phyloP scores from a whole-genome alignment of 106 monocot genomes.

The Dioscorea zingiberensis region DNA sequence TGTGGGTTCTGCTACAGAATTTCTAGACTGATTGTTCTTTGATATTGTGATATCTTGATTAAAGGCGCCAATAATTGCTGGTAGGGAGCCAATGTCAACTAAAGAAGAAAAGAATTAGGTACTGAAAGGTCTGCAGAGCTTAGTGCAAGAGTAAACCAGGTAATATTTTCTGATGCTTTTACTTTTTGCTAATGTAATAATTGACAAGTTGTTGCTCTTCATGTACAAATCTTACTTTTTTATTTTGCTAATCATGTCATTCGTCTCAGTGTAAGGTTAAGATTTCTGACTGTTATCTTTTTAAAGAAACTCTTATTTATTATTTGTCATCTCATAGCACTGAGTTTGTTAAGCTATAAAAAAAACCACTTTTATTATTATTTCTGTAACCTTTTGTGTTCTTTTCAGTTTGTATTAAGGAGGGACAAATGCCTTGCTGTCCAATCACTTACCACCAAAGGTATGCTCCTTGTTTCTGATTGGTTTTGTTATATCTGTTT shows the following conservation, averaged over 20 bases:
- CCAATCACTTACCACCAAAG: conserved; percentile 99
- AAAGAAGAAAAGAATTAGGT: conserved; percentile 71
- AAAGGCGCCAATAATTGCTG: conserved; percentile 76
- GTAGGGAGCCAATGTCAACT: conserved; percentile 82
- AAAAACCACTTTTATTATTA: background rate
- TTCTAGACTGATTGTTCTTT: background rate
- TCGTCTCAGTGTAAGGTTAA: too few species aligned
- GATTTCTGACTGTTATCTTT: too few species aligned
- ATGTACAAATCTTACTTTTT: too few species aligned
- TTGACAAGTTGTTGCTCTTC: too few species aligned
- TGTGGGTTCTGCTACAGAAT: background rate
- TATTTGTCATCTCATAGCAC: too few species aligned
- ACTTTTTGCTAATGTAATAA: too few species aligned
- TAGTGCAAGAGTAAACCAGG: conserved; percentile 97
- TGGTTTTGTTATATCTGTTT: background rate
- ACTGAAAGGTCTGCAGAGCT: conserved; percentile 86
- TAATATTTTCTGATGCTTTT: conserved; percentile 14
- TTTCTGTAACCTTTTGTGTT: background rate
- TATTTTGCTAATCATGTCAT: too few species aligned
- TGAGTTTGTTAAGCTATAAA: too few species aligned
- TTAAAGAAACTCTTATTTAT: too few species aligned
- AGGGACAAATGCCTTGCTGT: conserved; percentile 95
- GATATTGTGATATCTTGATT: conserved; percentile 6
- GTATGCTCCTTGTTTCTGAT: conserved; percentile 26
- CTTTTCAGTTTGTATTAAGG: conserved; percentile 91